Evolutionary conservation across 257 asterid species (phyloP), one percentile per base, ranked within the genome.

Genomic region (Nicotiana benthamiana): DNA sequence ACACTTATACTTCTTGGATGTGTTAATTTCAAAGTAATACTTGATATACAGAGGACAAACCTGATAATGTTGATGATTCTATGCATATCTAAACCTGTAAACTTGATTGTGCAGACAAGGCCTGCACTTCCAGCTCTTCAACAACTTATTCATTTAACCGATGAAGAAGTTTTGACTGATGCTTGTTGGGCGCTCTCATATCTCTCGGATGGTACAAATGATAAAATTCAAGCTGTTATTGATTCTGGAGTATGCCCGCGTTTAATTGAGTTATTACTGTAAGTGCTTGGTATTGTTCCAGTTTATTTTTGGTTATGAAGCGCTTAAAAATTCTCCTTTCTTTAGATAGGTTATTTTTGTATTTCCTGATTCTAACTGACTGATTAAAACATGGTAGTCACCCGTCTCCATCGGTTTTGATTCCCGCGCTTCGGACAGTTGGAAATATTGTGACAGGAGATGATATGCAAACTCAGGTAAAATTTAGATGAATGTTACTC

Each of bases 181-280:
- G 65, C 89, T 83, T 94, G 97, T 65, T 94, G 97, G 98, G 97
- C 98, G 2, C 93, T 94, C 72, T 94, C 97, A 26, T 94, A 93
- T 83, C 96, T 94, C 56, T 94, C 98, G 6, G 98, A 94, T 87
- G 98, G 98, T n/a, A 68, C 76, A 68, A 68, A 68, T 68, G 76
- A 68, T 68, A 68, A 68, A 68, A 68, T 68, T 68, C 96, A 94
- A 91, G 93, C 96, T 70, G 98, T 94, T 57, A 89, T 94, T 16
- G 98, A 94, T 78, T 88, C 98, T 86, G 98, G 93, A 68, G 95
- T 90, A 54, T 90, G 97, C 86, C 90, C 92, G 5, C 97, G 97
- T 22, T 80, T 94, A 51, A 92, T 94, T 46, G 98, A 90, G 86
- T 77, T 94, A 27, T 82, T 94, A 82, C 82, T 80, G 98, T 94